These are phyloP conservation scores for Aspergillus sp. DNA, from an alignment of 2,329 filamentous ascomycete species.

Conservation along the genomic window DNA sequence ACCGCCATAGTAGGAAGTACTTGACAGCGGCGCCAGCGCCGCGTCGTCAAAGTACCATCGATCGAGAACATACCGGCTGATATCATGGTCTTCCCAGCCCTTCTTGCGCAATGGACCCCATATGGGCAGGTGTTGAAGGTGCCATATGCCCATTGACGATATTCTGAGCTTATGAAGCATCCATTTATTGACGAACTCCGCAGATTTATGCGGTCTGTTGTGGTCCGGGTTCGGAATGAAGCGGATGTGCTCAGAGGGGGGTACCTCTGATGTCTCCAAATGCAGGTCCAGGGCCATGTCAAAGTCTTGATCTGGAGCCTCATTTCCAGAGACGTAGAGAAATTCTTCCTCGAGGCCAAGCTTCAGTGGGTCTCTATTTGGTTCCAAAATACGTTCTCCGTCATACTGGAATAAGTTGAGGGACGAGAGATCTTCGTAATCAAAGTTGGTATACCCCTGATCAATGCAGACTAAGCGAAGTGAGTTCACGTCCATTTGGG, in stretches of 20 bases:
- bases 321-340: conserved; percentile 20
- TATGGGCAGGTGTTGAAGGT: conserved; percentile 28
- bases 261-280: not conserved
- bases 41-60: conserved; percentile 31
- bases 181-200: conserved; percentile 35
- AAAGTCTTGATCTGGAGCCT: not conserved
- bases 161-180: conserved; percentile 37
- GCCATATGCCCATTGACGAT: conserved; percentile 32
- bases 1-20: not conserved
- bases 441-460: conserved; percentile 18
- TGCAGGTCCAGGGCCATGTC: not conserved
- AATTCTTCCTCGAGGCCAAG: conserved; percentile 23
- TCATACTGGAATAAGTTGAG: not conserved
- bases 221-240: not conserved
- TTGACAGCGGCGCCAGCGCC: conserved; percentile 2
- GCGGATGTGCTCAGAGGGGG: not conserved
- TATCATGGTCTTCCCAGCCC: conserved; percentile 25
- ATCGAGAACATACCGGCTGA: conserved; percentile 29
- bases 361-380: conserved; percentile 26
- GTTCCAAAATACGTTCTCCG: not conserved
- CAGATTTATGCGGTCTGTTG: not conserved
- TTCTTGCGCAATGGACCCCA: conserved; percentile 22
- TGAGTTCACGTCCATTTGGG: conserved; percentile 23
- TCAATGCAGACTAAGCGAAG: conserved; percentile 27
- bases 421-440: conserved; percentile 11